phyloP scores from a whole-genome alignment of 1,139 yeast genomes.

The Wickerhamomyces sp. region DNA sequence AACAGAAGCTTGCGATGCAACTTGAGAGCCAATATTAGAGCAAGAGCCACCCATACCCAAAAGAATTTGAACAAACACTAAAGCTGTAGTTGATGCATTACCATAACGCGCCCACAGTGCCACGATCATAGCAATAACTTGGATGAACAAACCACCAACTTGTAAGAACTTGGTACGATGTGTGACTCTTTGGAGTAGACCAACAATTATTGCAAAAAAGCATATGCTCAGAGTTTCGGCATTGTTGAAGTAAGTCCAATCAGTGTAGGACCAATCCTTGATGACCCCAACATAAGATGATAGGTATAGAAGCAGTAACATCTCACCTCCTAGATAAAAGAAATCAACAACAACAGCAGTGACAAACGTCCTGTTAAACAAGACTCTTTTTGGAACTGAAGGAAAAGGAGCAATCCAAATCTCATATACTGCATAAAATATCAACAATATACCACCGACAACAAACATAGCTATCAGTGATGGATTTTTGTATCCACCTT shows the following conservation, averaged over 20 bases:
- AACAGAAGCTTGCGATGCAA: constrained; percentile 35
- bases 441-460: constrained; percentile 30
- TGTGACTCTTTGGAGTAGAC: constrained; percentile 26
- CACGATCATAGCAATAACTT: constrained; percentile 29
- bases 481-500: constrained; percentile 31
- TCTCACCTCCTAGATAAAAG: constrained; percentile 27
- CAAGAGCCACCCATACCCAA: constrained; percentile 31
- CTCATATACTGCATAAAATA: constrained; percentile 27
- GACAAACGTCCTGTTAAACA: constrained; percentile 31
- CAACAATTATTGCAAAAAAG: constrained; percentile 31
- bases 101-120: constrained; percentile 24
- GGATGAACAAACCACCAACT: constrained; percentile 27
- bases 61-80: constrained; percentile 22
- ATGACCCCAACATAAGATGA: constrained; percentile 27
- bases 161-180: constrained; percentile 32
- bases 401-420: constrained; percentile 29
- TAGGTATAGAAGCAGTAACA: constrained; percentile 24
- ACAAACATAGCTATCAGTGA: constrained; percentile 35
- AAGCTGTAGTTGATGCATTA: constrained; percentile 21
- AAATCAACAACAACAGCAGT: constrained; percentile 28
- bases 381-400: constrained; percentile 30
- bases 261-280: constrained; percentile 24
- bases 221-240: constrained; percentile 31
- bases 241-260: constrained; percentile 33
- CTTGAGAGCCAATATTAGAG: constrained; percentile 29